Evolutionary conservation across 495 filamentous ascomycete species (phyloP), one percentile per base, ranked within the genome.

Genomic region (Opeltia flavorubescens): DNA sequence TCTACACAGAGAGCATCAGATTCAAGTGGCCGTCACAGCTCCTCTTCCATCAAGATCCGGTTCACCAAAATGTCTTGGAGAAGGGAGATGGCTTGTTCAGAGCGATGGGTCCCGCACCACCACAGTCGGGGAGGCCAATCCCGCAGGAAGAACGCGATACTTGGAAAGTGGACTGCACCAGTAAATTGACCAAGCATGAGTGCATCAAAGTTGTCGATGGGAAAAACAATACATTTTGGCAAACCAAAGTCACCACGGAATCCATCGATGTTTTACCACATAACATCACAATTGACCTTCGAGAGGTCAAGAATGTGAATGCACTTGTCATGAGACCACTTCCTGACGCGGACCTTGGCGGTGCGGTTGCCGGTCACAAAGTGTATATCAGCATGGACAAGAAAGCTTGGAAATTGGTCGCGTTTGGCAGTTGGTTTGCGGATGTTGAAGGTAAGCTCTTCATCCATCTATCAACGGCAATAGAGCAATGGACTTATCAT

Each of bases 391-490:
- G 35, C 25, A 33, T 31, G 6, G 46, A 48, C 8, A 48, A 48
- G 23, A 44, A 11, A 23, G 8, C 2, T 5, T 36, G 46, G 28
- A 23, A 48, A 36, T 26, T 35, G 3, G 46, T 48, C 31, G 46
- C 46, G 21, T 48, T 48, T 43, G 46, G 46, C 2, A 43, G 18
- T 43, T 48, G 46, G 46, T 43, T 43, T 27, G 46, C 13, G 8
- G 46, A 48, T 31, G 20, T 17, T 12, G 31, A 43, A 44, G 46
- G 46, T 48, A 8, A 43, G 33, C 13, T 27, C 25, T 2, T 40
- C 31, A n/a, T 40, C 46, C 5, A 25, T 48, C 24, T 20, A 15
- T 27, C 20, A 15, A 26, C 11, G 24, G 20, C 28, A 17, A 15
- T 20, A 11, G 28, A 23, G 46, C 17, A 43, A 21, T 17, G 13